phyloP scores from a whole-genome alignment of 2,329 filamentous ascomycete genomes.

The Thermothelomyces thermophilus region DNA sequence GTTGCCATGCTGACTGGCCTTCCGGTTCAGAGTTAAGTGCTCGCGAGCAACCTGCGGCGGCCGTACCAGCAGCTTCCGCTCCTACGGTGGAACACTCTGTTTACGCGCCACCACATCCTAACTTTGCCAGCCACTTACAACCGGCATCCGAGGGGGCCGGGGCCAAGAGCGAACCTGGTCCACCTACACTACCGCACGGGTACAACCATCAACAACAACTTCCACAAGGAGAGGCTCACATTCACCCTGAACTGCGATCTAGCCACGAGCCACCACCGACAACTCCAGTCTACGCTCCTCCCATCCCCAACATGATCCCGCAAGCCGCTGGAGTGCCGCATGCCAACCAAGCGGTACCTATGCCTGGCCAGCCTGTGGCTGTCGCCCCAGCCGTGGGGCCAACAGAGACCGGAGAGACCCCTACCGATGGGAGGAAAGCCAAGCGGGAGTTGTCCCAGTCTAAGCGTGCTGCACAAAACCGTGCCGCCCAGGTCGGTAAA shows the following conservation, averaged over 20 bases:
- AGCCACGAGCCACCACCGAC: constrained; percentile 19
- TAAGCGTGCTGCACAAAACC: constrained; percentile 92
- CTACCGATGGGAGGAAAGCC: constrained; percentile 59
- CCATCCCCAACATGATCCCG: constrained; percentile 31
- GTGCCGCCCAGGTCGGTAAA: constrained; percentile 80
- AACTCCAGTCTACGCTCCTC: constrained; percentile 21
- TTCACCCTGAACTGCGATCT: constrained; percentile 43
- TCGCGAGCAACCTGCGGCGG: constrained; percentile 11
- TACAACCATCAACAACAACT: constrained; percentile 34
- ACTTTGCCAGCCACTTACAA: constrained; percentile 15
- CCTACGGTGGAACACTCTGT: constrained; percentile 10
- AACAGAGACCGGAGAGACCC: constrained; percentile 29
- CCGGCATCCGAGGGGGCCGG: constrained; percentile 7
- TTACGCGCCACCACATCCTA: constrained; percentile 5
- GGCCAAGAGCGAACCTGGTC: constrained; percentile 12
- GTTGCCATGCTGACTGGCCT: constrained; percentile 15
- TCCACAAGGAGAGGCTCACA: constrained; percentile 38
- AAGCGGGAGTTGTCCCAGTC: constrained; percentile 92
- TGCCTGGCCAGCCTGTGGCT: constrained; percentile 29
- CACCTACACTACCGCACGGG: constrained; percentile 34
- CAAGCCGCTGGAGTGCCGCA: constrained; percentile 22
- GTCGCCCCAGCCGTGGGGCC: constrained; percentile 26
- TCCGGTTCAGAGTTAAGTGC: constrained; percentile 14
- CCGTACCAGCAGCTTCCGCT: constrained; percentile 9
- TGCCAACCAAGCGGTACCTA: constrained; percentile 23